Conservation (phyloP, 345 rosid genomes). For the Hevea brasiliensis region DNA sequence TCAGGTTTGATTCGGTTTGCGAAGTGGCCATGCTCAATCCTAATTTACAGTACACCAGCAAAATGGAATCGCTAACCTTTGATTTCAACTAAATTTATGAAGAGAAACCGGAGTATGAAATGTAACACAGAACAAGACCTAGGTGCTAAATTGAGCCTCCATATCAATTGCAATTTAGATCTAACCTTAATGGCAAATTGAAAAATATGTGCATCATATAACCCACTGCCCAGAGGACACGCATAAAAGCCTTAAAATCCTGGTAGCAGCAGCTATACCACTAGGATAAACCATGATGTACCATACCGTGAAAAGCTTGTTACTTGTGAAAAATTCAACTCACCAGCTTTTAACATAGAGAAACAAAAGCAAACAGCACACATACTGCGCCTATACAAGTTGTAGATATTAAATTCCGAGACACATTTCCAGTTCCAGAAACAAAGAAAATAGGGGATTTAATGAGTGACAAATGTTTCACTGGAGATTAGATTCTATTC, state of each 20-base stretch:
- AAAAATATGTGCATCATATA: background rate
- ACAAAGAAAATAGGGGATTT: background rate
- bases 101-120: background rate
- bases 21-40: background rate
- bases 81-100: background rate
- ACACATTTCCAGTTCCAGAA: background rate
- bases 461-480: constrained; percentile 3
- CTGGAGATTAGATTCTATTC: background rate
- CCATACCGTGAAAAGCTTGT: background rate
- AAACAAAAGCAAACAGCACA: constrained; percentile 5
- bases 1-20: too few relatives aligned
- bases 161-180: background rate
- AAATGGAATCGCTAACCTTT: background rate
- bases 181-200: background rate
- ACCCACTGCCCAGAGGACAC: background rate
- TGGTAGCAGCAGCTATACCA: constrained; percentile 6
- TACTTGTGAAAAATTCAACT: background rate
- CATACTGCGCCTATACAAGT: constrained; percentile 4
- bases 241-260: background rate
- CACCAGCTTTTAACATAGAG: background rate
- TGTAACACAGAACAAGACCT: background rate
- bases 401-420: constrained; percentile 1
- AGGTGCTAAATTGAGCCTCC: background rate
- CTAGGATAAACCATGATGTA: background rate
- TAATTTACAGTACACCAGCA: background rate